phyloP scores from a whole-genome alignment of 1,284 basidiomycete genomes.

The Pseudozyma sp. region DNA sequence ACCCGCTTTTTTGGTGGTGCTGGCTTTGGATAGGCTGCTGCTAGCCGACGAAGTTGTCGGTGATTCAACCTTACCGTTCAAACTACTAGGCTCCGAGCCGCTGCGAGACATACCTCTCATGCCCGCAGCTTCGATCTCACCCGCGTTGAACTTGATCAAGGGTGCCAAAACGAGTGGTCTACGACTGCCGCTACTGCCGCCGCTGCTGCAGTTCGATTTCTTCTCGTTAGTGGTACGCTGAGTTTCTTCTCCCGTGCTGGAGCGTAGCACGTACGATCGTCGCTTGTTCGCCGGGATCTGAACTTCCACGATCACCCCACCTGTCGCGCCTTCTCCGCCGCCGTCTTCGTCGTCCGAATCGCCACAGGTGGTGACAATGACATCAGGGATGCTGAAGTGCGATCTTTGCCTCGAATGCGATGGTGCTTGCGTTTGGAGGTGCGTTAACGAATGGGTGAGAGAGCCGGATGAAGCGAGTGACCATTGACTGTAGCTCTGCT shows the following conservation, averaged over 20 bases:
- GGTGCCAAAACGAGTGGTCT: conserved; percentile 9
- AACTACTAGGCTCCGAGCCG: conserved; percentile 8
- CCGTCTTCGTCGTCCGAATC: conserved; percentile 51
- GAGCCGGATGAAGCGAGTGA: neutral
- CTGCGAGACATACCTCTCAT: conserved; percentile 17
- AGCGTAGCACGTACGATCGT: conserved; percentile 32
- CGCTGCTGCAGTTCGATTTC: conserved; percentile 19
- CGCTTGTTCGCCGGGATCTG: conserved; percentile 46
- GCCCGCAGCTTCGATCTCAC: conserved; percentile 12
- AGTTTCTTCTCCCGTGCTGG: neutral
- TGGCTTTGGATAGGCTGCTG: conserved; percentile 25
- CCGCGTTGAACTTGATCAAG: conserved; percentile 23
- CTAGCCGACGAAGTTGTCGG: conserved; percentile 23
- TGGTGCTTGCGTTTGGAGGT: neutral
- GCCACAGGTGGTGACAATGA: conserved; percentile 56
- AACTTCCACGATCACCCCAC: conserved; percentile 33
- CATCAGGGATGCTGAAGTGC: conserved; percentile 61
- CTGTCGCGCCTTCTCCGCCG: too few species aligned
- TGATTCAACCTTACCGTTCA: conserved; percentile 6
- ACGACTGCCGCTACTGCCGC: conserved; percentile 11
- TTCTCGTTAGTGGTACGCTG: neutral
- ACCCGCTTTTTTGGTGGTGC: conserved; percentile 8
- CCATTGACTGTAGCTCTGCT: too few species aligned
- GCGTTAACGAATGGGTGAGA: neutral
- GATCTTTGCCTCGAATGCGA: conserved; percentile 47